phyloP scores from a whole-genome alignment of 495 filamentous ascomycete species.

The Venustampulla echinocandica region DNA sequence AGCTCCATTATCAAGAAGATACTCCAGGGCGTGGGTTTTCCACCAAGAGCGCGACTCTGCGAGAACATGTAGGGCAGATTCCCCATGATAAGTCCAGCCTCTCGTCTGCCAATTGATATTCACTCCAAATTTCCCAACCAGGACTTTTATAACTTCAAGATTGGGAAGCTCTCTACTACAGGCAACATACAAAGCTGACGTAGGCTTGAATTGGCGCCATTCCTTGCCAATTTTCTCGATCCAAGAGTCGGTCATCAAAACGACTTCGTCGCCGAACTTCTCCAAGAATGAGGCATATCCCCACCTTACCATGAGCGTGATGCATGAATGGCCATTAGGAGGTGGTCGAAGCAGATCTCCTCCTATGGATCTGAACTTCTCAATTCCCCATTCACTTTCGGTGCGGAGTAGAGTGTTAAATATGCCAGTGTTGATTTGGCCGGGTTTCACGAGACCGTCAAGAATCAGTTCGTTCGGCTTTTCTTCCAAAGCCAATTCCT shows the following conservation, averaged over 20 bases:
- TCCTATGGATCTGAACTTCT: background rate
- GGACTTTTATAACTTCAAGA: conserved; percentile 30
- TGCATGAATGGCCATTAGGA: background rate
- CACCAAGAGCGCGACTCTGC: background rate
- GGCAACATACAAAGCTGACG: background rate
- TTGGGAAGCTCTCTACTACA: conserved; percentile 27
- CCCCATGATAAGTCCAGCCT: background rate
- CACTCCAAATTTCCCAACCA: conserved; percentile 32
- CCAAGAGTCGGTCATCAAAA: background rate
- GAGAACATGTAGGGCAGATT: background rate
- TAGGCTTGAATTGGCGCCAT: conserved; percentile 11
- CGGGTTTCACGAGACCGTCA: background rate
- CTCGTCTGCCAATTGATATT: conserved; percentile 23
- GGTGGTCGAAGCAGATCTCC: background rate
- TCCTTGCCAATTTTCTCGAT: background rate
- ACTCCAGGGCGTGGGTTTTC: background rate
- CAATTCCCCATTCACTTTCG: background rate
- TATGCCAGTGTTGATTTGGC: background rate
- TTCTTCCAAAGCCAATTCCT: background rate
- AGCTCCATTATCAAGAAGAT: conserved; percentile 19
- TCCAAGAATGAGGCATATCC: background rate
- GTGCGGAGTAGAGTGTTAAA: background rate
- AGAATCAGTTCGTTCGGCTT: background rate
- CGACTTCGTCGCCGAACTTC: background rate
- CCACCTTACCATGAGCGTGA: background rate